Percentiles rank a stretch among this genome's conserved stretches.
Conservation (phyloP, 2,329 filamentous ascomycete genomes). For the Pseudogymnoascus sp. region DNA sequence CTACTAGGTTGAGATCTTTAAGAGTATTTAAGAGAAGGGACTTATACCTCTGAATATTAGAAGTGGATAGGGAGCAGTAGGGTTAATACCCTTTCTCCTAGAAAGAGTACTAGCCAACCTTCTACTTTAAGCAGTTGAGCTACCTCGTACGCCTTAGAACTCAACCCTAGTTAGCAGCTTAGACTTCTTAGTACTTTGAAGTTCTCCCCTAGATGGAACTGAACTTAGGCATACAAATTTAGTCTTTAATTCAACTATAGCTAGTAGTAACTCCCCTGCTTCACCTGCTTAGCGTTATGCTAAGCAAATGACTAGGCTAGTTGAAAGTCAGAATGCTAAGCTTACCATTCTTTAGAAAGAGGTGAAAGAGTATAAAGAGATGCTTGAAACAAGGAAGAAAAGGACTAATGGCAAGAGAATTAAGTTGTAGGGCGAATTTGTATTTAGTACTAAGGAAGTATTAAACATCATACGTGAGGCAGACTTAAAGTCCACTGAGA, state of each 20-base stretch:
- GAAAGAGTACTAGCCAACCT: not conserved
- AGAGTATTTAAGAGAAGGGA: not conserved
- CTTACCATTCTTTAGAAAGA: not conserved
- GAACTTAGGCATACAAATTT: not conserved
- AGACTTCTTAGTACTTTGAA: not conserved
- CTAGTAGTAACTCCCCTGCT: not conserved
- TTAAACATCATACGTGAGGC: too few species aligned
- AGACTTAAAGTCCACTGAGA: too few species aligned
- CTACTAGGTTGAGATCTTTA: not conserved
- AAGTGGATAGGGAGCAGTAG: not conserved
- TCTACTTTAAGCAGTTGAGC: not conserved
- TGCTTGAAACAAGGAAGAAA: not conserved
- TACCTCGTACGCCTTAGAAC: not conserved
- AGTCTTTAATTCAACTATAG: not conserved
- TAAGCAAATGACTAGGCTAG: not conserved
- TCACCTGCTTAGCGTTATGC: not conserved
- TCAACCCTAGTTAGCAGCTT: not conserved
- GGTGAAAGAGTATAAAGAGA: slow-evolving; percentile 7
- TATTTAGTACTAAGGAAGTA: not conserved
- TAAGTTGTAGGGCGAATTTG: slow-evolving; percentile 1
- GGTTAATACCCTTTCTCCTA: not conserved
- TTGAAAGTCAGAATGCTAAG: slow-evolving; percentile 1
- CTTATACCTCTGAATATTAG: not conserved
- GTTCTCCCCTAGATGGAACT: not conserved
- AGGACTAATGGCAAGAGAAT: slow-evolving; percentile 7